Base-by-base conservation (phyloP, 805 yeast genomes). In the Metschnikowia baotianmanensis region DNA sequence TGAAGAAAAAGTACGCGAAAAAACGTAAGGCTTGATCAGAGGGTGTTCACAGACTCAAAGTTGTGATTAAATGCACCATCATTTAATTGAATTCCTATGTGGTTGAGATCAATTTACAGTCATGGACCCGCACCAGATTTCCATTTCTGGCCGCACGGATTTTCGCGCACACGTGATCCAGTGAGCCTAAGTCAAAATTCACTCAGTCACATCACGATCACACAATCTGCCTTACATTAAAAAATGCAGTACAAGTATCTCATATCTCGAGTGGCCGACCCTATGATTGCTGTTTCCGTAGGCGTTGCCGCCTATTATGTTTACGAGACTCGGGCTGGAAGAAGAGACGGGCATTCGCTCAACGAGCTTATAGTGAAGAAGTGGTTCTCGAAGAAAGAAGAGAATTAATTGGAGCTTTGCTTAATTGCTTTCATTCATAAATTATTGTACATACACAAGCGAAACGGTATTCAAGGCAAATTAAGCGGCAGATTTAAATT, bases 241-340 rank as follows among this genome's bases (percentile, higher is more conserved):
- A 25, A 24, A 26, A 63, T 65, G 65, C 65, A 66, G 47, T 63
- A 67, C 51, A 77, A 75, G 27, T 74, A 73, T 55, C 61, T 78
- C 38, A 63, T 78, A 11, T 71, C 76, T 12, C 73, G 83, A 53
- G 63, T 69, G 47, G 57, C 74, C 8, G 95, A 85, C 56, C 88
- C 91, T 5, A 20, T 82, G 2, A 74, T 82, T 47, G 90, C 84
- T 2, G 53, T 83, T 3, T 56, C 69, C 0, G 71, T 83, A 2
- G 95, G 95, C 1, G 70, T 74, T 0, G 61, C 75, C 6, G 78
- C 88, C 4, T 85, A 80, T 57, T 81, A 76, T 48, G 62, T 80
- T 8, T 80, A 81, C 48, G 95, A 85, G 56, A 62, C 56, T 44
- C 69, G 85, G 50, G 70, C 70, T 1, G 77, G 76, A 2, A 69